Base-by-base conservation (phyloP, 2,329 filamentous ascomycete species). In the Beauveria bassiana region DNA sequence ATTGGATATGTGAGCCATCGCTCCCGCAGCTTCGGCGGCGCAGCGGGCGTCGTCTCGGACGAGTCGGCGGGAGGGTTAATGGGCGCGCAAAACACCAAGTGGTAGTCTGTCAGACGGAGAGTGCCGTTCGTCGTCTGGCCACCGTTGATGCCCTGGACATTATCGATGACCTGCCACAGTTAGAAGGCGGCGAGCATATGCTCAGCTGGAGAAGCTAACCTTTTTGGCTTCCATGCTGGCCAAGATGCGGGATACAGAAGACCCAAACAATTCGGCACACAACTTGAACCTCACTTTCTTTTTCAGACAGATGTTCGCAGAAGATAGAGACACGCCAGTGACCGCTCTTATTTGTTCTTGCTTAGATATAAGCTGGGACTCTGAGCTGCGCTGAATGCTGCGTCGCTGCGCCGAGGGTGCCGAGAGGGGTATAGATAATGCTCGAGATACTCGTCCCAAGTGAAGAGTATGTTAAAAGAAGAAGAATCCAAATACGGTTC, bases 1-100 rank as follows among this genome's bases (percentile, higher is more conserved):
- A 98, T 93, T 26, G 93, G 93, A 74, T 93, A 99, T 18, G 95
- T 93, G 61, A 98, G 91, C 90, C 93, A 99, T 71, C 90, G 85
- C 74, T 96, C 90, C 71, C 86, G 75, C 56, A 69, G 68, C 64
- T 71, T 75, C 5, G 72, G 71, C 14, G 71, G 70, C 16, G 66
- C 34, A 20, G 65, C 61, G 14, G 64, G 56, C 14, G 67, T 38
- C 18, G 70, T 60, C 57, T n/a, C 38, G 31, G 72, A 70, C 16
- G 71, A 68, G 9, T 65, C 43, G 31, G 65, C 62, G 12, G 64
- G 68, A 65, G 70, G 72, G 52, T 70, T 75, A 54, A 69, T 70
- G 47, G 76, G 79, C 47, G 74, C 79, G 65, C 73, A 79, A 68
- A 83, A 83, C 60, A 83, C 76, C 64, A 83, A 77, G 72, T 89